Conservation (phyloP, 2,329 filamentous ascomycete species). For the Epichloe hybrida region DNA sequence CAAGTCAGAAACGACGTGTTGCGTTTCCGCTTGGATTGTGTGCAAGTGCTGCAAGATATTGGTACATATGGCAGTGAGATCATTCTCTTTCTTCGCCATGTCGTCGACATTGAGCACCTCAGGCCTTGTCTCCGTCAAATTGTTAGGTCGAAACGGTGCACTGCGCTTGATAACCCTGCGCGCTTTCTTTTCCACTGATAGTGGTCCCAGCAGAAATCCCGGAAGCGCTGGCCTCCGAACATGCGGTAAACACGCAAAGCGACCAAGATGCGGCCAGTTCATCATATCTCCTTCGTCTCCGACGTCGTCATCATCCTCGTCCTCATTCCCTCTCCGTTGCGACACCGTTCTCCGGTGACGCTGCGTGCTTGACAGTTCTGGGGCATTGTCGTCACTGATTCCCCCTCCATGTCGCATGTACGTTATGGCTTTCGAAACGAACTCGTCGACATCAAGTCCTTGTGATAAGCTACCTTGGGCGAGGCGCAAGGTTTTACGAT, state of each 20-base stretch:
- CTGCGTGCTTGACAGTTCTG: conserved; percentile 37
- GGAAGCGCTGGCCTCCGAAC: conserved; percentile 64
- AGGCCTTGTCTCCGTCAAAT: conserved; percentile 58
- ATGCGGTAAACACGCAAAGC: conserved; percentile 58
- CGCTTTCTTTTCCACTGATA: conserved; percentile 76
- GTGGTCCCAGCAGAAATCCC: conserved; percentile 74
- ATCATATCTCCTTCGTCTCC: conserved; percentile 65
- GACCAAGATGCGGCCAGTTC: conserved; percentile 78
- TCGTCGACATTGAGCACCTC: conserved; percentile 65
- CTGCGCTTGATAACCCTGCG: conserved; percentile 58
- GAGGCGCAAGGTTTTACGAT: conserved; percentile 63
- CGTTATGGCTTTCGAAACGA: conserved; percentile 76
- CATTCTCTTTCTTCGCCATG: conserved; percentile 63
- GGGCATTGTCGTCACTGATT: conserved; percentile 35
- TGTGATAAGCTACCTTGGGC: conserved; percentile 58
- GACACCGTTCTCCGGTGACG: conserved; percentile 25
- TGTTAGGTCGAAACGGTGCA: conserved; percentile 55
- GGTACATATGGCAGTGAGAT: conserved; percentile 65
- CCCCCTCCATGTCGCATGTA: conserved; percentile 65
- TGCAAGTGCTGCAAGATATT: conserved; percentile 54
- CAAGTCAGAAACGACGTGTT: conserved; percentile 29
- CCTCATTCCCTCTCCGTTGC: conserved; percentile 24
- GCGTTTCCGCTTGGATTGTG: conserved; percentile 31
- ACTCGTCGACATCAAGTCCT: conserved; percentile 80
- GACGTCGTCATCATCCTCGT: conserved; percentile 41